Percentiles rank a stretch among this genome's conserved stretches.
Conservation (phyloP, 176 grass and related monocot species). For the Bothriochloa decipiens region DNA sequence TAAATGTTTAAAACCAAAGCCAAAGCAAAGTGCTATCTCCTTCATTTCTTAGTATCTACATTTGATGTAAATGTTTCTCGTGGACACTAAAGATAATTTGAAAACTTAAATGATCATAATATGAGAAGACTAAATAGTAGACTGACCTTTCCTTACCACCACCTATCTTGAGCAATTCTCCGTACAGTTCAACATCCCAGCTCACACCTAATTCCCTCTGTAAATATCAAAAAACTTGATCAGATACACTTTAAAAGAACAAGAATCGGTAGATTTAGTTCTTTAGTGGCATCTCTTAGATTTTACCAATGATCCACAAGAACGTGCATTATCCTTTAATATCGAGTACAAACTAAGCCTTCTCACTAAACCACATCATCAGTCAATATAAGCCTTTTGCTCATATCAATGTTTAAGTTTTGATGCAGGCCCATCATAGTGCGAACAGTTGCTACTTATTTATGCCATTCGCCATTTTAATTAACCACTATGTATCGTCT, state of each 20-base stretch:
- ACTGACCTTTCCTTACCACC: constrained; percentile 94
- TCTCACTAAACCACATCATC: background rate
- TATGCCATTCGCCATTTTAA: background rate
- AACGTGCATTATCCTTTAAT: background rate
- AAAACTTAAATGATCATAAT: background rate
- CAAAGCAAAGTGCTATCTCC: background rate
- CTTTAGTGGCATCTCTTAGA: background rate
- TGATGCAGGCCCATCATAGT: background rate
- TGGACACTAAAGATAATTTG: background rate
- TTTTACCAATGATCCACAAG: background rate
- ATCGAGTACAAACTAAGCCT: background rate
- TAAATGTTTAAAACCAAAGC: background rate
- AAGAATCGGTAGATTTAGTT: background rate
- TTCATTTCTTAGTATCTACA: background rate
- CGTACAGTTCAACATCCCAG: constrained; percentile 88
- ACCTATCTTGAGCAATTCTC: constrained; percentile 94
- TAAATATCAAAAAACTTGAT: constrained; percentile 32
- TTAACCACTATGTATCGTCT: background rate
- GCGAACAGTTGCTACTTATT: background rate
- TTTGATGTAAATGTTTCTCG: background rate
- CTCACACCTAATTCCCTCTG: constrained; percentile 87
- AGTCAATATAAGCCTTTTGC: background rate
- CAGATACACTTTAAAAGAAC: background rate
- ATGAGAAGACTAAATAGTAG: constrained; percentile 1
- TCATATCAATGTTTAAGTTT: background rate